Conservation (phyloP, 2,329 filamentous ascomycete genomes). For the Volutella citrinella region DNA sequence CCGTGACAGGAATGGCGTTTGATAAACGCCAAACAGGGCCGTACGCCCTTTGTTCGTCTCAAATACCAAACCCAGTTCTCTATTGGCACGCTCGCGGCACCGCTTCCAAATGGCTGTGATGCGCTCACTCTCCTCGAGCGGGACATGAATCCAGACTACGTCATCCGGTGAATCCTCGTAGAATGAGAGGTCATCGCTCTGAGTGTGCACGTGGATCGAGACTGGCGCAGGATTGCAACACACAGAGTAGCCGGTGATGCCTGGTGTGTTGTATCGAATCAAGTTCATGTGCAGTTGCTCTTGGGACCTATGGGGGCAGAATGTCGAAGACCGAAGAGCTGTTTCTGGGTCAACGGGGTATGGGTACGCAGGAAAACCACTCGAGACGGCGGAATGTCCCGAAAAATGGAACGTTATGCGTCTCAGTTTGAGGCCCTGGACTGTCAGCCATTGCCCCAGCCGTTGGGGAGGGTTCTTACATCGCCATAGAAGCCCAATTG, state of each 20-base stretch:
- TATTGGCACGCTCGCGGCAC: not conserved
- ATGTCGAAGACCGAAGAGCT: too few species aligned
- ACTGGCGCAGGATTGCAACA: conserved; percentile 1
- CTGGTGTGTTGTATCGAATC: not conserved
- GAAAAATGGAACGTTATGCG: too few species aligned
- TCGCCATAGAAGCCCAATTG: too few species aligned
- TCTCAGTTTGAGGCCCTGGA: not conserved
- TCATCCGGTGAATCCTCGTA: not conserved
- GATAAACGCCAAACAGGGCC: too few species aligned
- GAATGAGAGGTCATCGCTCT: not conserved
- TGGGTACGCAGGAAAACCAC: too few species aligned
- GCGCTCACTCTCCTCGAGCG: not conserved
- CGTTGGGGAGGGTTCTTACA: too few species aligned
- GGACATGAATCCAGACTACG: conserved; percentile 1
- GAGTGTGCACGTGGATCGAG: not conserved
- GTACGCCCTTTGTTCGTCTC: too few species aligned
- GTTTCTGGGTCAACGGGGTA: conserved; percentile 1
- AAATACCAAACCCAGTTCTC: not conserved
- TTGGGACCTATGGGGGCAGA: too few species aligned
- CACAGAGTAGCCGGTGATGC: not conserved
- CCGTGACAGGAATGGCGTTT: too few species aligned
- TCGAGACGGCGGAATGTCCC: not conserved
- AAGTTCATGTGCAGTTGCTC: not conserved
- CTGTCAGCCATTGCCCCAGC: not conserved
- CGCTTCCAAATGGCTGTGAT: conserved; percentile 1